Percentiles rank a stretch among this genome's conserved stretches.
These are phyloP conservation scores for Trapa bicornis DNA, from an alignment of 345 rosid genomes.

Conservation along the genomic window DNA sequence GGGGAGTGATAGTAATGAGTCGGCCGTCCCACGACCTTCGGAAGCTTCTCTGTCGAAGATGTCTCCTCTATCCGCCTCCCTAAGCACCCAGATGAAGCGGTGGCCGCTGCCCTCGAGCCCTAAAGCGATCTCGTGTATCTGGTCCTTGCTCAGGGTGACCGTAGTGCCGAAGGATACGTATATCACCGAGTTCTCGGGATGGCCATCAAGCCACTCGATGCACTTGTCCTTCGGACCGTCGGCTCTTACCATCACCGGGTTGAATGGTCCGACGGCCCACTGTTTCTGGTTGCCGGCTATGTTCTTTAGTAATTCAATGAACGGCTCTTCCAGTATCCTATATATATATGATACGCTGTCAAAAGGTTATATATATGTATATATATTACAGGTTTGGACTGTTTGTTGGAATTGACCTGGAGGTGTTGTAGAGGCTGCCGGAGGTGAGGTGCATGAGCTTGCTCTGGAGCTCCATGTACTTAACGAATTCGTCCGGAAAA, in stretches of 20 bases:
- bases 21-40: conserved; percentile 8
- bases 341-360: not conserved
- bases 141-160: conserved; percentile 11
- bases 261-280: conserved; percentile 17
- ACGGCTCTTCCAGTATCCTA: conserved; percentile 10
- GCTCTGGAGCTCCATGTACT: conserved; percentile 4
- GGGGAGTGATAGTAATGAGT: not conserved
- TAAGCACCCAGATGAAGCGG: conserved; percentile 48
- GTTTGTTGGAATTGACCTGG: not conserved
- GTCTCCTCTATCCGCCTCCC: conserved; percentile 51
- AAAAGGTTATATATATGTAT: no score
- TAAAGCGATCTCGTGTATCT: conserved; percentile 10
- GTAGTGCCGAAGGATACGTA: conserved; percentile 21
- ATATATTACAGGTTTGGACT: no score
- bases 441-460: not conserved
- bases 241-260: conserved; percentile 6
- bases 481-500: conserved; percentile 4
- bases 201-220: conserved; percentile 19
- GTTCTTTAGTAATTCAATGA: conserved; percentile 5
- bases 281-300: not conserved
- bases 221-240: not conserved
- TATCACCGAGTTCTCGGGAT: conserved; percentile 9
- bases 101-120: conserved; percentile 25
- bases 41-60: conserved; percentile 16
- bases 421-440: conserved; percentile 11